Evolutionary conservation across 1,139 yeast genomes (phyloP), one percentile per base, ranked within the genome.

Genomic region (Candida anutae): DNA sequence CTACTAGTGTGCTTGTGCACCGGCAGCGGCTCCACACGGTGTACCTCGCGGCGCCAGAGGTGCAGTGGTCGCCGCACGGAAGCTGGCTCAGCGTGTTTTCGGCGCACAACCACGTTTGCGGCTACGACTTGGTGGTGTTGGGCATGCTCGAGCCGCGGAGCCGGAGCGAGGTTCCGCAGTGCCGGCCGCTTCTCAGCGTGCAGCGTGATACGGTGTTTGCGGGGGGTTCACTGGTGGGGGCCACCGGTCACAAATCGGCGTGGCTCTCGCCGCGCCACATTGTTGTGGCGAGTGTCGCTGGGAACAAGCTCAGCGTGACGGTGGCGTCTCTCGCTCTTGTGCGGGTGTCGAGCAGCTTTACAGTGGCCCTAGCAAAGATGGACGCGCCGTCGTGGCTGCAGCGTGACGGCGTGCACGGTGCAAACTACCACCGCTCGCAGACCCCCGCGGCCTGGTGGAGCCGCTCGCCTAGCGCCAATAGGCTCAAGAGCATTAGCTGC

Each of bases 31-130:
- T 35, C 5, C 35, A 34, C 18, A 23, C 28, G 13, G 16, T 24
- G 27, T 14, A 25, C 4, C 27, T 50, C 13, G 29, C 48, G 1
- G 30, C 34, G 2, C 50, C 55, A 5, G 31, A 37, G n/a, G 22
- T 53, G 5, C 13, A 31, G 16, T 63, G 69, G 69, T 52, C 63
- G 1, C 29, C 37, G 2, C 45, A 55, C 2, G 68, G 69, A 0
- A 49, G 48, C 18, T 63, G 68, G 67, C 35, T 62, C 5, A 39
- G 46, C 23, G 39, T 49, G 26, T 55, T 61, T 29, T 50, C 49
- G 33, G 39, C 35, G 19, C 32, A 30, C 3, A 55, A 48, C 23
- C 28, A 32, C 15, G 39, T 62, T 11, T 52, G 42, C 31, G 68
- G 67, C 8, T 59, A 50, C 35, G 39, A 42, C 10, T 35, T 62